Percentiles rank a stretch among this genome's conserved stretches.
Conservation (phyloP, 2,329 filamentous ascomycete genomes). For the Phialophora verrucosa region DNA sequence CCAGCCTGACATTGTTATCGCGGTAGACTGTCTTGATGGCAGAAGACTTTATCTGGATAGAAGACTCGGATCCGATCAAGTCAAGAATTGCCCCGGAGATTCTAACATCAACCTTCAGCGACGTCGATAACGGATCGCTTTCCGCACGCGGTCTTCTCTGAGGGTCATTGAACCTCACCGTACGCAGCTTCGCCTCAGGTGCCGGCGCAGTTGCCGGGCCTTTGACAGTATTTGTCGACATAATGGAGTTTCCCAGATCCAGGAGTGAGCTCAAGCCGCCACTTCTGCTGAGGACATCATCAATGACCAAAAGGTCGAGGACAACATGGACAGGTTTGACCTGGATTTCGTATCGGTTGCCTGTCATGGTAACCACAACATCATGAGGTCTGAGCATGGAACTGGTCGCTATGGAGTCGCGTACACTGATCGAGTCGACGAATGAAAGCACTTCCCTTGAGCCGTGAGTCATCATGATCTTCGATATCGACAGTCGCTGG, state of each 20-base stretch:
- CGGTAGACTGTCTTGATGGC: slow-evolving; percentile 81
- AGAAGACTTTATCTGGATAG: slow-evolving; percentile 74
- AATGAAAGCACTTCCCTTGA: slow-evolving; percentile 60
- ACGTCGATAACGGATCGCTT: slow-evolving; percentile 35
- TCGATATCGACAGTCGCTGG: slow-evolving; percentile 41
- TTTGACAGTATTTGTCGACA: slow-evolving; percentile 68
- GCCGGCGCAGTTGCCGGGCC: slow-evolving; percentile 35
- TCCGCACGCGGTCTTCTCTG: slow-evolving; percentile 29
- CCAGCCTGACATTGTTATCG: slow-evolving; percentile 71
- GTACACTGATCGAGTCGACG: slow-evolving; percentile 54
- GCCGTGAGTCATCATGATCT: slow-evolving; percentile 55
- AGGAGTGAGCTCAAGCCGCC: slow-evolving; percentile 90
- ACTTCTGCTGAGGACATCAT: slow-evolving; percentile 86
- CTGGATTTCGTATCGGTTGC: slow-evolving; percentile 62
- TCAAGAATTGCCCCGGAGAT: slow-evolving; percentile 78
- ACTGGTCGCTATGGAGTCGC: slow-evolving; percentile 42
- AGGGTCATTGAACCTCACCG: slow-evolving; percentile 63
- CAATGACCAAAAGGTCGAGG: slow-evolving; percentile 78
- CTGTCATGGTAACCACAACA: slow-evolving; percentile 29
- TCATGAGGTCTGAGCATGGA: slow-evolving; percentile 39
- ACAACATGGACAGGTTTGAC: slow-evolving; percentile 78
- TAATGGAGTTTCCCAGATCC: slow-evolving; percentile 83
- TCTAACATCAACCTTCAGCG: slow-evolving; percentile 72
- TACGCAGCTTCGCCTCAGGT: slow-evolving; percentile 47
- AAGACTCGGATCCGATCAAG: slow-evolving; percentile 78